Evolutionary conservation across 2,329 filamentous ascomycete genomes (phyloP), one percentile per base, ranked within the genome.

Genomic region (Tolypocladium paradoxum): DNA sequence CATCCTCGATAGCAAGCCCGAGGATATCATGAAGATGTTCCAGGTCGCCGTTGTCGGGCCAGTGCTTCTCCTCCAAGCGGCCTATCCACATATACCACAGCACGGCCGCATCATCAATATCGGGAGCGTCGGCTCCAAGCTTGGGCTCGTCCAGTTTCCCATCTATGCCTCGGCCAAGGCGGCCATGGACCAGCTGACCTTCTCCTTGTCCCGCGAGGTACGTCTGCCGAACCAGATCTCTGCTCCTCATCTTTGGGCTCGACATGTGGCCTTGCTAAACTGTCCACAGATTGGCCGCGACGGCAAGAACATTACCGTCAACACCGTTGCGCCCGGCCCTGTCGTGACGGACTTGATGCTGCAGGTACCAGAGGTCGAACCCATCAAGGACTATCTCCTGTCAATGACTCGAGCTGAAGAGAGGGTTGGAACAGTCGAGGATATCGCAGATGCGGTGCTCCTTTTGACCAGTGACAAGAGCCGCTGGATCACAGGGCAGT

Each of bases 401-500:
- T 22, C n/a, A 4, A 4, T 40, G 2, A 40, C 37, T 22, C n/a
- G 37, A 40, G 37, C 22, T 9, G 37, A 40, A 22, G 37, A 22
- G 37, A 40, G 37, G 11, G 3, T 40, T 12, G 37, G 37, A 9
- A 40, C 37, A 4, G 37, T 40, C 4, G 37, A 31, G 38, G 36
- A 12, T 36, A 36, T 46, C 29, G 11, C 33, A 4, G 49, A 51
- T 34, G 49, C 52, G 5, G 54, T 53, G 2, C 40, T 60, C 12
- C 50, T 58, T 11, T 38, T 60, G 45, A 48, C 53, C 1, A 56
- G 50, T 29, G 57, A 60, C 24, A 58, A 57, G 51, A 54, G 53
- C 16, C 56, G 57, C 33, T 60, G 57, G 58, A 57, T 60, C 33
- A 58, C 58, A 3, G 57, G 53, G 9, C 55, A 58, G 34, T 57